Conservation (phyloP, 176 grass and related monocot genomes). For the Zea luxurians region DNA sequence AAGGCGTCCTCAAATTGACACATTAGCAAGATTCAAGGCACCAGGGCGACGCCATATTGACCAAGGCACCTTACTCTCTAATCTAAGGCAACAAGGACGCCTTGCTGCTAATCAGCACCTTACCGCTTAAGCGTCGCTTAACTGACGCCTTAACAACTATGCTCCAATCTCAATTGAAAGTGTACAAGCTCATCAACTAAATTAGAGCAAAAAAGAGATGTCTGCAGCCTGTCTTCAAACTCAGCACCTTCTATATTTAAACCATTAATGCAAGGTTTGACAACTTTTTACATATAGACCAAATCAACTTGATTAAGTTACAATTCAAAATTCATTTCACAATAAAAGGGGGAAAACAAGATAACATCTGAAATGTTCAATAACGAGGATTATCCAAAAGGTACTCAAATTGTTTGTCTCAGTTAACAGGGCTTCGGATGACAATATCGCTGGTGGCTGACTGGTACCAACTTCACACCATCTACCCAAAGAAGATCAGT, state of each 20-base stretch:
- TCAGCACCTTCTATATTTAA: neutral
- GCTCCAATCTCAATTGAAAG: neutral
- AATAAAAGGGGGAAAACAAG: neutral
- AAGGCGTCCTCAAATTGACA: too few relatives aligned
- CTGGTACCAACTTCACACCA: neutral
- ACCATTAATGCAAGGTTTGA: conserved; percentile 5
- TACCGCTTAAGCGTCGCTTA: too few relatives aligned
- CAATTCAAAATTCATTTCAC: neutral
- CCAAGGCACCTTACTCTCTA: too few relatives aligned
- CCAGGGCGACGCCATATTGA: too few relatives aligned
- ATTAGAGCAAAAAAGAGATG: neutral
- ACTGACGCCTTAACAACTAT: too few relatives aligned
- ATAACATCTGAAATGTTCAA: neutral
- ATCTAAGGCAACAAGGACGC: too few relatives aligned
- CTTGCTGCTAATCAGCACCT: too few relatives aligned
- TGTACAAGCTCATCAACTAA: conserved; percentile 15
- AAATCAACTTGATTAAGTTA: conserved; percentile 11
- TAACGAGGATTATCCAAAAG: neutral
- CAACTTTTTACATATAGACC: neutral
- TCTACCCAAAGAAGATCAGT: neutral
- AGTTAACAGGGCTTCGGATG: neutral
- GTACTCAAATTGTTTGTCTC: neutral
- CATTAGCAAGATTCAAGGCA: too few relatives aligned
- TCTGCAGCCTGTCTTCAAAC: conserved; percentile 3
- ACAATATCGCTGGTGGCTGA: neutral